Base-by-base conservation (phyloP, 306 rosid species). In the Fragaria nilgerrensis region DNA sequence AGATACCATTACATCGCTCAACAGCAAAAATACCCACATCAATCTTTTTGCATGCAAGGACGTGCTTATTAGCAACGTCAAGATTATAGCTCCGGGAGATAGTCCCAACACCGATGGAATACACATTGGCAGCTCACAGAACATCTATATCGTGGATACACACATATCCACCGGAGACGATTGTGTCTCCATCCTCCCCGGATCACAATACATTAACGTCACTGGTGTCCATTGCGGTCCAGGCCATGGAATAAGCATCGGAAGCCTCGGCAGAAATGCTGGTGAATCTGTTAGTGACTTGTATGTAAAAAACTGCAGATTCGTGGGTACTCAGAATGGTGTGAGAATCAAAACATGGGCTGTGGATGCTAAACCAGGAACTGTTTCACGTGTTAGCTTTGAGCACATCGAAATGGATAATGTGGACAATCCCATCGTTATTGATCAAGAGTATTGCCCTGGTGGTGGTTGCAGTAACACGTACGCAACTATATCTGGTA, bases 381-480 rank as follows among this genome's bases (percentile, higher is more conserved):
- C 8, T 25, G 78, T 80, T 45, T 68, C 74, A 14, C 53, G 78
- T 7, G 22, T 80, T 14, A 23, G 65, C 0, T 77, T 73, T 25
- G 44, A 74, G 7, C 15, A 84, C 17, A 37, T 84, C 36, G 45
- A 19, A 7, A 70, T 80, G 80, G 39, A 9, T 6, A 34, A 62
- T 71, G 82, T 77, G 52, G 1, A 36, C 2, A 77, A 80, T 32
- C 87, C 87, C 9, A 78, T 84, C 29, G 17, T 84, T 74, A 80
- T 80, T 16, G 85, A 86, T 36, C 87, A 86, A 13, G 69, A 74
- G n/a, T 86, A 86, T 41, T 80, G 89, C 61, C 89, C 84, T 16
- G 5, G 59, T 2, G 23, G 66, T 1, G 34, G 37, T 2, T 84
- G 85, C 59, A 34, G 15, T 22, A 0, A 34, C 11, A 27, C 83